phyloP scores from a whole-genome alignment of 2,329 filamentous ascomycete species.

The Neocucurbitaria cava region DNA sequence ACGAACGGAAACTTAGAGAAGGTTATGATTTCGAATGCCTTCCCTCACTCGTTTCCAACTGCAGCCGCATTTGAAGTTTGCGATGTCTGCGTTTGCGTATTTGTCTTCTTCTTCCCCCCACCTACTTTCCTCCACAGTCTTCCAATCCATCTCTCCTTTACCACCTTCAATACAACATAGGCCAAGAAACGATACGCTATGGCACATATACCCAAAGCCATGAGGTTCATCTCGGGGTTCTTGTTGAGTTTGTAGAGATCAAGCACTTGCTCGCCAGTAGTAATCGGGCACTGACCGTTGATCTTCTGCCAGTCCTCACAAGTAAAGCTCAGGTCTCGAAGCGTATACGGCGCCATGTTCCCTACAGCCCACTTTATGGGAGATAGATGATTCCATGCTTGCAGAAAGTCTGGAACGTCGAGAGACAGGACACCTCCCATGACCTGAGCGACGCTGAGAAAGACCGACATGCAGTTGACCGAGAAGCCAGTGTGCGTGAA shows the following conservation, averaged over 20 bases:
- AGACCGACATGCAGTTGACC: slow-evolving; percentile 73
- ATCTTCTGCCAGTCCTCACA: slow-evolving; percentile 68
- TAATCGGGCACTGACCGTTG: slow-evolving; percentile 68
- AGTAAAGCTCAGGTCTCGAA: slow-evolving; percentile 67
- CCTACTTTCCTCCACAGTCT: slow-evolving; percentile 37
- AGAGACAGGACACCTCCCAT: slow-evolving; percentile 56
- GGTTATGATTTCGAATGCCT: background rate
- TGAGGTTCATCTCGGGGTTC: slow-evolving; percentile 66
- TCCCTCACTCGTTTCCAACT: background rate
- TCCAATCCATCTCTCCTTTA: slow-evolving; percentile 60
- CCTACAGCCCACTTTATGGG: slow-evolving; percentile 74
- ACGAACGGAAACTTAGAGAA: background rate
- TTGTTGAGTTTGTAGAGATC: slow-evolving; percentile 71
- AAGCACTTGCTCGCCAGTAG: slow-evolving; percentile 71
- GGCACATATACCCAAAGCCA: slow-evolving; percentile 68
- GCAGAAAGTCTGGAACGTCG: slow-evolving; percentile 11
- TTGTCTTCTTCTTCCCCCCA: slow-evolving; percentile 23
- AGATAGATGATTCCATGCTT: slow-evolving; percentile 72
- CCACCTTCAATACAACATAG: slow-evolving; percentile 63
- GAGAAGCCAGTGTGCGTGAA: slow-evolving; percentile 78
- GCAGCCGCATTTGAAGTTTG: background rate
- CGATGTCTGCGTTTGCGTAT: background rate
- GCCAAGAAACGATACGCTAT: slow-evolving; percentile 71
- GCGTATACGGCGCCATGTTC: slow-evolving; percentile 70
- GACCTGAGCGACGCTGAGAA: slow-evolving; percentile 73